Conservation (phyloP, 2,329 filamentous ascomycete species). For the Aspergillus japonicus region DNA sequence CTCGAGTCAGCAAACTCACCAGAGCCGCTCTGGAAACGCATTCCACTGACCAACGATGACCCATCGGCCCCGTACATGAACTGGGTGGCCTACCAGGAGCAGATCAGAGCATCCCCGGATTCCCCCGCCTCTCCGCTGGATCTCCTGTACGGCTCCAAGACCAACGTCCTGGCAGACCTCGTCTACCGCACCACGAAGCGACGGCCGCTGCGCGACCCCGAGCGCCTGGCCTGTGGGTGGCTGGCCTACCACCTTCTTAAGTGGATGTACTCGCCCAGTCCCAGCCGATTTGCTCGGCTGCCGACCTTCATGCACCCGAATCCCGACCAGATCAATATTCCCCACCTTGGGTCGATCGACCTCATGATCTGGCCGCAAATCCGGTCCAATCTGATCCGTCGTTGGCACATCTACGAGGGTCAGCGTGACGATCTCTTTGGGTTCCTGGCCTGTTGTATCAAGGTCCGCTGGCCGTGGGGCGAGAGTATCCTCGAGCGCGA, state of each 20-base stretch:
- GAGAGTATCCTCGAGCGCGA: conserved; percentile 14
- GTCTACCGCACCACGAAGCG: conserved; percentile 21
- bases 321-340: conserved; percentile 19
- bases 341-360: conserved; percentile 23
- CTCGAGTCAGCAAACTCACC: background rate
- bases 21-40: conserved; percentile 13
- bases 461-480: conserved; percentile 17
- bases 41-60: conserved; percentile 20
- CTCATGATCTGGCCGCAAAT: conserved; percentile 26
- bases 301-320: conserved; percentile 20
- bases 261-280: conserved; percentile 25
- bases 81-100: conserved; percentile 22
- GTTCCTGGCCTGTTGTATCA: conserved; percentile 10
- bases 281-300: conserved; percentile 20
- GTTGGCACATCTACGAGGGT: conserved; percentile 21
- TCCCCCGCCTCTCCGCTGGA: conserved; percentile 25
- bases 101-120: conserved; percentile 21
- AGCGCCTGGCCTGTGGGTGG: conserved; percentile 25
- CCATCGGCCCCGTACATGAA: conserved; percentile 11
- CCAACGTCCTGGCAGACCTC: conserved; percentile 26
- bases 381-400: conserved; percentile 24
- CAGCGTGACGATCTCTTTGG: conserved; percentile 8
- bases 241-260: conserved; percentile 22
- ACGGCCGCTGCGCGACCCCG: conserved; percentile 27
- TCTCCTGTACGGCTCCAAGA: conserved; percentile 27